phyloP scores from a whole-genome alignment of 2,329 filamentous ascomycete species.

The Phyllosticta paracitricarpa region DNA sequence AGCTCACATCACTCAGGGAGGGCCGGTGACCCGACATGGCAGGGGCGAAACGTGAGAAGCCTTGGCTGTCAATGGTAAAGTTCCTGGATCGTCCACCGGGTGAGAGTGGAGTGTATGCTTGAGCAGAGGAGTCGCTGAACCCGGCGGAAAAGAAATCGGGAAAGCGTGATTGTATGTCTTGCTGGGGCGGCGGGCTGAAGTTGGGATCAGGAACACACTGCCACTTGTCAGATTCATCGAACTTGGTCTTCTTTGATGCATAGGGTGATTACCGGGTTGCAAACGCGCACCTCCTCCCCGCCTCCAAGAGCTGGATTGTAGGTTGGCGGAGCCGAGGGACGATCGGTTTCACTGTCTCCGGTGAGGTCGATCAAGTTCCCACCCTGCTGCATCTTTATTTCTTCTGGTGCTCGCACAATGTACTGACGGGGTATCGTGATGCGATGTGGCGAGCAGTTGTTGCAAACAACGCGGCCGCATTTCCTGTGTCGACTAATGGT shows the following conservation, averaged over 20 bases:
- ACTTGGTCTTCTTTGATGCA: background rate
- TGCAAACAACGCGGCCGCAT: constrained; percentile 87
- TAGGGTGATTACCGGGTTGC: constrained; percentile 42
- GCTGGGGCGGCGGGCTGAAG: constrained; percentile 47
- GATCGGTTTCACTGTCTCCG: constrained; percentile 25
- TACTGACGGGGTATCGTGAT: constrained; percentile 92
- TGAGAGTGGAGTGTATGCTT: constrained; percentile 13
- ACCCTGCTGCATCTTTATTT: background rate
- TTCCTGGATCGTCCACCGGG: constrained; percentile 1
- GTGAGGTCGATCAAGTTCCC: constrained; percentile 34
- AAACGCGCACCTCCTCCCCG: constrained; percentile 59
- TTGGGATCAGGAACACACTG: constrained; percentile 59
- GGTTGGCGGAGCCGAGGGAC: constrained; percentile 15
- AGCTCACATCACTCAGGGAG: constrained; percentile 3
- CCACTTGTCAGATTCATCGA: background rate
- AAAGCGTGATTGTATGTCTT: background rate
- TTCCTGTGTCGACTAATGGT: constrained; percentile 45
- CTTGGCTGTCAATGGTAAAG: constrained; percentile 3
- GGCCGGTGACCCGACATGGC: constrained; percentile 1
- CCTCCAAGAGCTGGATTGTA: constrained; percentile 47
- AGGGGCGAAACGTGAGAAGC: background rate
- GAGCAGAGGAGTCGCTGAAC: constrained; percentile 12
- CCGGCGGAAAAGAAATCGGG: constrained; percentile 2
- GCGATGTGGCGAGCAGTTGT: constrained; percentile 79
- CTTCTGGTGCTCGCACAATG: constrained; percentile 60